Conservation (phyloP, 73 alveolate genomes). For the Symbiodinium natans region DNA sequence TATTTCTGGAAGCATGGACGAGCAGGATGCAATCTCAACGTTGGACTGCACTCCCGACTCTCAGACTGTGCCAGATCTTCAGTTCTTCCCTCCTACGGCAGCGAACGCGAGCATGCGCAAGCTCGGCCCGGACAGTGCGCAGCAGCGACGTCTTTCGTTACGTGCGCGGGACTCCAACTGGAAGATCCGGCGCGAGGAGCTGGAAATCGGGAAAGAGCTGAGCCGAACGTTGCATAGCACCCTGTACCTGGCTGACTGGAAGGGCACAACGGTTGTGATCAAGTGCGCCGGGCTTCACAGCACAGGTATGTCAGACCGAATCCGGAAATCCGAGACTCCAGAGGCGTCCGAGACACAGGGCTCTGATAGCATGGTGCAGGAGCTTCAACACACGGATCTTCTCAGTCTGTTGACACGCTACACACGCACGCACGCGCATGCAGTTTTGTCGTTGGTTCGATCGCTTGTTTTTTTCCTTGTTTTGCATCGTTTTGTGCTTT, state of each 20-base stretch:
- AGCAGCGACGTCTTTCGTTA: neutral
- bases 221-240: constrained; percentile 72
- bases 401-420: too few species aligned
- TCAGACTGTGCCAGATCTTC: neutral
- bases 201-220: constrained; percentile 16
- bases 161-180: neutral
- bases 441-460: too few species aligned
- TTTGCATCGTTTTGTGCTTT: too few species aligned
- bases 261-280: constrained; percentile 37
- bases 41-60: constrained; percentile 17
- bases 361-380: constrained; percentile 6
- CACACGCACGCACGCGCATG: too few species aligned
- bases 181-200: constrained; percentile 16
- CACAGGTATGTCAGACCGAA: neutral
- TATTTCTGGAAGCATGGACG: too few species aligned
- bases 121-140: constrained; percentile 10
- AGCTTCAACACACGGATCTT: neutral
- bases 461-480: too few species aligned
- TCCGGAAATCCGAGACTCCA: neutral
- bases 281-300: constrained; percentile 28
- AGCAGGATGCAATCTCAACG: neutral
- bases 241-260: constrained; percentile 39
- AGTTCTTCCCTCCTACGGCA: neutral
- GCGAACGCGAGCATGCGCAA: neutral
- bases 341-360: neutral